Evolutionary conservation across 345 rosid genomes (phyloP), one percentile per base, ranked within the genome.

Genomic region (Trapa bicornis): DNA sequence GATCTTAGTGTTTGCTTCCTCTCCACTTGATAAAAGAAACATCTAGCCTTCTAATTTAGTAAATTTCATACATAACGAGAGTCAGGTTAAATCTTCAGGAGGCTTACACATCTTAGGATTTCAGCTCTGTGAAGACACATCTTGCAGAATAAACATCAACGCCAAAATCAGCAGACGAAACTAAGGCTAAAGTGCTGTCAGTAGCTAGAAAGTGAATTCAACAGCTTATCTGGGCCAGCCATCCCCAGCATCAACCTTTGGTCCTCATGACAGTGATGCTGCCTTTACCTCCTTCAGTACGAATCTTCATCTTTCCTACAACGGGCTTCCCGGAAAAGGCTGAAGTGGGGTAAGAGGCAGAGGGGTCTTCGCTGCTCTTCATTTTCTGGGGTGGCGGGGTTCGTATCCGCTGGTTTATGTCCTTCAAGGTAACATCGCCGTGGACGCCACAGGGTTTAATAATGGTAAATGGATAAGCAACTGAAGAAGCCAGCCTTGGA

Each of bases 311-410:
- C 82, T 91, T 91, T 45, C 93, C 99, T 54, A 95, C 99, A 67
- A 95, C 97, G 2, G 96, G 97, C 85, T 95, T 91, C 77, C 99
- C 99, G 6, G 97, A 95, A 76, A 95, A 95, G 52, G 98, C 96
- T 29, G 99, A 95, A 60, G 96, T 95, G 1, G 91, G 97, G 57
- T 81, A 89, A 72, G 78, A 75, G 64, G 76, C 61, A 37, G 74
- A 39, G 32, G 80, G 86, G 71, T 88, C 97, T 72, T 76, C 82
- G 11, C 54, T 74, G 69, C 53, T 73, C 76, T 86, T 85, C 45
- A 83, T 76, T 65, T 84, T 85, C 63, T 76, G 68, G 3, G 84
- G 78, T 58, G 88, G 89, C 37, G 97, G 97, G 56, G 81, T 83
- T 61, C 65, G 87, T 57, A 95, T 91, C 65, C 82, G 73, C 81